These are phyloP conservation scores for Podaxis rugospora DNA, from an alignment of 768 basidiomycete species.

Conservation along the genomic window DNA sequence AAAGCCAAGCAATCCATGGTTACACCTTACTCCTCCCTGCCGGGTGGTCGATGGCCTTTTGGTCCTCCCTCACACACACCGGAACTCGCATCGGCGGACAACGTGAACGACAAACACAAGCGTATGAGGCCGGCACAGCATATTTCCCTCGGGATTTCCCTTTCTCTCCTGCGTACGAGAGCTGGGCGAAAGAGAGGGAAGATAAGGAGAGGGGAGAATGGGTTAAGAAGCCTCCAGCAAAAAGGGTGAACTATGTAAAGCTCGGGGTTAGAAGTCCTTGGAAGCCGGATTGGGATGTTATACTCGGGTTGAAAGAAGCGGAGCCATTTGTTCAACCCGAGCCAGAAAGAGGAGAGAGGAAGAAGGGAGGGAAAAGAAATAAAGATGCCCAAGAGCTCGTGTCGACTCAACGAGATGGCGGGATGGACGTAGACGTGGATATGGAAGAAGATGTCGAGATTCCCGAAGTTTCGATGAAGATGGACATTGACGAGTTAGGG, in stretches of 20 bases:
- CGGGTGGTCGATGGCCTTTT: conserved; percentile 91
- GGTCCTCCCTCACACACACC: conserved; percentile 75
- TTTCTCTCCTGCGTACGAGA: conserved; percentile 46
- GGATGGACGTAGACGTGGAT: conserved; percentile 18
- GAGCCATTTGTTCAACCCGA: not conserved
- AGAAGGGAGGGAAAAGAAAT: conserved; percentile 6
- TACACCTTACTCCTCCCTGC: conserved; percentile 85
- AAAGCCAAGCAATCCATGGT: conserved; percentile 59
- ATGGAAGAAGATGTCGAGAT: not conserved
- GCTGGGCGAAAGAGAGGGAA: conserved; percentile 44
- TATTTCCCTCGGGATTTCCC: conserved; percentile 86
- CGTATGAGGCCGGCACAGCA: conserved; percentile 71
- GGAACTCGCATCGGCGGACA: conserved; percentile 85
- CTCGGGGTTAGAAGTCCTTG: conserved; percentile 69
- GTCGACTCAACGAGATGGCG: conserved; percentile 52
- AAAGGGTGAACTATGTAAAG: conserved; percentile 67
- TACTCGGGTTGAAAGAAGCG: conserved; percentile 46
- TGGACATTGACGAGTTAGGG: conserved; percentile 20
- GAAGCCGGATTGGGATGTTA: conserved; percentile 67
- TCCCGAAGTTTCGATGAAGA: conserved; percentile 22
- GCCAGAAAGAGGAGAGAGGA: conserved; percentile 8
- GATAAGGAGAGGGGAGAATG: conserved; percentile 55
- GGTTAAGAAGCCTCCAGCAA: conserved; percentile 84
- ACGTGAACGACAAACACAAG: conserved; percentile 74
- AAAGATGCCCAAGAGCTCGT: conserved; percentile 32